Conservation (phyloP, 768 basidiomycete species). For the Clavaria fumosa region DNA sequence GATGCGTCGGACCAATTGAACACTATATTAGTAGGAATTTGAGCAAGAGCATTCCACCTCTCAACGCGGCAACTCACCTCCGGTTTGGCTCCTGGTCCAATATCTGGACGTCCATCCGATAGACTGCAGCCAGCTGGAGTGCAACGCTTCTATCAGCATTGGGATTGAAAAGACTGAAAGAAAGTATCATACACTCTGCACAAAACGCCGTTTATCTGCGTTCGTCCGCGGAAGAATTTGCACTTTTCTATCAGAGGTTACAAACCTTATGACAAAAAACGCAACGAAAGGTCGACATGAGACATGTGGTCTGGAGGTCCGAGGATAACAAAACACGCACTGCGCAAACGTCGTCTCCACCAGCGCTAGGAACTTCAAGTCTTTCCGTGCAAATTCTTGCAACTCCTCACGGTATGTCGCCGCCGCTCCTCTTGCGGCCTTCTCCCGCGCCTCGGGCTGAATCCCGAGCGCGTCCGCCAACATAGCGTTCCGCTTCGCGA, state of each 20-base stretch:
- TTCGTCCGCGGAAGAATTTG: conserved; percentile 77
- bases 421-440: conserved; percentile 17
- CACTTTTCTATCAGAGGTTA: conserved; percentile 45
- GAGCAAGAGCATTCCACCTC: too few species aligned
- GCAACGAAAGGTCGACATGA: conserved; percentile 5
- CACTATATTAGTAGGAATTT: too few species aligned
- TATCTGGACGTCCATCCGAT: conserved; percentile 72
- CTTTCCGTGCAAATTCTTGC: conserved; percentile 39
- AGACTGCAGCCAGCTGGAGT: conserved; percentile 65
- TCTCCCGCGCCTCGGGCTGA: conserved; percentile 32
- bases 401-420: conserved; percentile 51
- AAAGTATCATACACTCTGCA: conserved; percentile 44
- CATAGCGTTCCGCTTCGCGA: conserved; percentile 75
- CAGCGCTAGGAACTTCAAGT: conserved; percentile 48
- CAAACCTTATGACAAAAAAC: conserved; percentile 32
- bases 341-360: conserved; percentile 78
- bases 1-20: conserved; percentile 7
- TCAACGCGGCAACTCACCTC: too few species aligned
- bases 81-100: conserved; percentile 86
- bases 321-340: conserved; percentile 29
- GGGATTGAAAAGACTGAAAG: too few species aligned
- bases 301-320: too few species aligned
- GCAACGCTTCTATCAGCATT: too few species aligned
- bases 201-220: conserved; percentile 66
- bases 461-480: conserved; percentile 91